Evolutionary conservation across 179 eudicot genomes (phyloP).

Genomic region (Amaranthus tricolor): DNA sequence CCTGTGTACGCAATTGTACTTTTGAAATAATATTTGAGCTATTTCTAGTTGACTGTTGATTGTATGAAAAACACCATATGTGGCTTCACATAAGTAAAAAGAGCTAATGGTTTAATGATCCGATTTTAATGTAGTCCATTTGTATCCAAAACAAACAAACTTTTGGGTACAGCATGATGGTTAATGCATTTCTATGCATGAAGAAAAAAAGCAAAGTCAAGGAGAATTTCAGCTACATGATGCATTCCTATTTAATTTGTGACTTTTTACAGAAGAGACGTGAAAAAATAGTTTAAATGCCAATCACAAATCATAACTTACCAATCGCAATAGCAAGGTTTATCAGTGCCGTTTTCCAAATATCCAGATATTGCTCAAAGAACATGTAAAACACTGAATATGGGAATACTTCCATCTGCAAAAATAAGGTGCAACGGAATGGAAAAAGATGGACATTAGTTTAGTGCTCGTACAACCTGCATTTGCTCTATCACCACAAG

Average conservation of each 20-base stretch:
- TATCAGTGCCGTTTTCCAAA: constrained; percentile 95
- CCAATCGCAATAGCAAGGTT: constrained; percentile 96
- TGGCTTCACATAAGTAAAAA: too few species aligned
- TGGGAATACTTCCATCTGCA: constrained; percentile 96
- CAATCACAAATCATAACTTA: constrained; percentile 34
- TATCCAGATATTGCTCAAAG: constrained; percentile 97
- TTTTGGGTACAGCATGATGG: neutral
- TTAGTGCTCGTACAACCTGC: neutral
- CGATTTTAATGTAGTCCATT: too few species aligned
- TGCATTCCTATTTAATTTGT: neutral
- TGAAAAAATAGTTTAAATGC: neutral
- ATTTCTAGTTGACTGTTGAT: too few species aligned
- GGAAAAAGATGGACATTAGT: neutral
- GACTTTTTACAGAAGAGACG: neutral
- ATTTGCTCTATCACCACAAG: neutral
- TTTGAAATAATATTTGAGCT: neutral
- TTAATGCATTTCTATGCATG: neutral
- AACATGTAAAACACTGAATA: constrained; percentile 94
- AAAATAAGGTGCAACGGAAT: neutral
- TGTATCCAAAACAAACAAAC: too few species aligned
- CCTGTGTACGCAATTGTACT: too few species aligned
- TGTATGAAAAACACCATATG: too few species aligned
- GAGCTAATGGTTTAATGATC: too few species aligned
- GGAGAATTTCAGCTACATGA: neutral
- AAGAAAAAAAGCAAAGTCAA: neutral